Conservation (phyloP, 1,284 basidiomycete species). For the Pterulicium gracile region DNA sequence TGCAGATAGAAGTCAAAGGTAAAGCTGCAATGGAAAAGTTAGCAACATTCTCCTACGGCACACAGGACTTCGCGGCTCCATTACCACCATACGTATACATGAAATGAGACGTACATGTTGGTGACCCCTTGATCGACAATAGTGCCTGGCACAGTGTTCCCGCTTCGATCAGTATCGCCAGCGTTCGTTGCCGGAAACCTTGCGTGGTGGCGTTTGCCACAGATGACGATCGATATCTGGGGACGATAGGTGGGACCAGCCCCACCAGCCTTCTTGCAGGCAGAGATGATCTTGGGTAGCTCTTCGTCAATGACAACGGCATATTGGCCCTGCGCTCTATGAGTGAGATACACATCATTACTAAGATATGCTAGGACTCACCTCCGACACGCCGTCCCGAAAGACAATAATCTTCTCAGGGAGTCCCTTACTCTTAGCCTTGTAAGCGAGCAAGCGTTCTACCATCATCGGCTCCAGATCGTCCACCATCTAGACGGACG, state of each 20-base stretch:
- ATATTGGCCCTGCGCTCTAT: slow-evolving; percentile 48
- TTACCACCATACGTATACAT: slow-evolving; percentile 6
- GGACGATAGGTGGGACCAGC: slow-evolving; percentile 37
- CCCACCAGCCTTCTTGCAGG: slow-evolving; percentile 43
- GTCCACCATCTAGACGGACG: slow-evolving; percentile 46
- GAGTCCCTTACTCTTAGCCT: slow-evolving; percentile 37
- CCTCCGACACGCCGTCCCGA: slow-evolving; percentile 70
- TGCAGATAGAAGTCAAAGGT: slow-evolving; percentile 75
- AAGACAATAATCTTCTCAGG: slow-evolving; percentile 61
- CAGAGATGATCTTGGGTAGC: slow-evolving; percentile 40
- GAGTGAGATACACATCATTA: not conserved
- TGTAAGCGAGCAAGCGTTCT: slow-evolving; percentile 52
- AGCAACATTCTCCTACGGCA: not conserved
- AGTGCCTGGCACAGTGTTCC: slow-evolving; percentile 66
- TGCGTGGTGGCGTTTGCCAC: slow-evolving; percentile 70
- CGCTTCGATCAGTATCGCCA: slow-evolving; percentile 40
- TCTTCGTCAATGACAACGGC: slow-evolving; percentile 46
- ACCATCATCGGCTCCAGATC: slow-evolving; percentile 56
- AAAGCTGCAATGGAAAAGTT: slow-evolving; percentile 27
- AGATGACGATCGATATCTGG: slow-evolving; percentile 59
- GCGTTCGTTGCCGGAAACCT: slow-evolving; percentile 46
- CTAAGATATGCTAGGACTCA: slow-evolving; percentile 16
- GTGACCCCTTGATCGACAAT: slow-evolving; percentile 68
- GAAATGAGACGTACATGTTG: slow-evolving; percentile 32
- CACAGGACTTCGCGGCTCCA: too few species aligned